Base-by-base conservation (phyloP, 345 rosid genomes). In the Populus deltoides region DNA sequence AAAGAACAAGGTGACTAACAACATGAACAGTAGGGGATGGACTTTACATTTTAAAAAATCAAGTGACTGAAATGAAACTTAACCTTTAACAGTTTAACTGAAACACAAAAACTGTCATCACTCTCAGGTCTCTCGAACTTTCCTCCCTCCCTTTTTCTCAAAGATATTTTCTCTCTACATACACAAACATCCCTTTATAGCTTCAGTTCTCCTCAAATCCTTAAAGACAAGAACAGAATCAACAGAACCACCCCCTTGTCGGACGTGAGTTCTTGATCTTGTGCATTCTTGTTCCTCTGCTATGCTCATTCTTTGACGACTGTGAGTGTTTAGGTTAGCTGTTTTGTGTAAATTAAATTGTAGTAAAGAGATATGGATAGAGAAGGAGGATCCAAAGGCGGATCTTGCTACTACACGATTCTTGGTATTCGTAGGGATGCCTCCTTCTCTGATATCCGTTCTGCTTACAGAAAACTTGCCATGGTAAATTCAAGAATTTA, bases 401-500 rank as follows among this genome's bases (percentile, higher is more conserved):
- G 88, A 85, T 91, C 93, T 81, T 83, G 86, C 77, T 94, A 88
- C 81, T 94, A 94, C 87, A 74, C 85, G 15, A 86, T 93, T 62
- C 98, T 94, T 16, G 97, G 97, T 51, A 84, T 94, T 84, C 94
- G 90, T 72, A 86, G 83, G 77, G 94, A 92, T 51, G 90, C 95
- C 81, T 91, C 98, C 81, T 89, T 72, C 92, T 89, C 94, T 62
- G 98, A 94, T 73, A 73, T 94, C 24, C 93, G 93, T 18, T 20
- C 92, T 63, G 94, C 98, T 22, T 94, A 94, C 70, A 94, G 97
- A 27, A 92, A 92, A 73, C 97, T 94, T 41, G 97, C 98, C 67
- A 84, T 93, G 98, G 97, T 92, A 86, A 59, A 59, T 24, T n/a
- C 65, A 8, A 10, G 65, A 59, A 59, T 24, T n/a, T 0, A 24